Conservation (phyloP, 2,329 filamentous ascomycete genomes). For the Byssochlamys sp. region DNA sequence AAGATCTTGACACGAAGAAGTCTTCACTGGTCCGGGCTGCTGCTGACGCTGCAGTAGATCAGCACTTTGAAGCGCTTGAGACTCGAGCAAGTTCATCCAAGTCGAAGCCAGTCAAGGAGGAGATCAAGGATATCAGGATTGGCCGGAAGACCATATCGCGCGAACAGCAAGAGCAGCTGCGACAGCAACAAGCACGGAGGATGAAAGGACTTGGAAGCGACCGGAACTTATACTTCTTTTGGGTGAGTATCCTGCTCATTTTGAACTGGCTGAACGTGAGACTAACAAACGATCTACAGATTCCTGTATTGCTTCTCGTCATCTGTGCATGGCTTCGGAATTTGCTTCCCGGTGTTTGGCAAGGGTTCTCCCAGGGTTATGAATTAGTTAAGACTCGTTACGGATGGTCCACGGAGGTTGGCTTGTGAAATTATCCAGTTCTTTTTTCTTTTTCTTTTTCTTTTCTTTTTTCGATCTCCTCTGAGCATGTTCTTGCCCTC, state of each 20-base stretch:
- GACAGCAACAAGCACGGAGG: slow-evolving; percentile 37
- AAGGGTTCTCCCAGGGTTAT: slow-evolving; percentile 27
- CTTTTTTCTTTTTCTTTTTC: slow-evolving; percentile 7
- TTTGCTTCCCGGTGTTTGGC: slow-evolving; percentile 33
- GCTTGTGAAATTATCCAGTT: slow-evolving; percentile 18
- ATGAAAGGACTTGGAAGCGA: slow-evolving; percentile 43
- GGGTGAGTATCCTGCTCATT: slow-evolving; percentile 31
- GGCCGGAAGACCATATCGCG: slow-evolving; percentile 34
- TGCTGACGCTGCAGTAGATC: slow-evolving; percentile 35
- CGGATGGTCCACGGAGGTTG: slow-evolving; percentile 21
- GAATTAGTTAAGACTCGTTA: slow-evolving; percentile 29
- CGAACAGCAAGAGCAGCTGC: slow-evolving; percentile 39
- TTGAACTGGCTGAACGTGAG: slow-evolving; percentile 1
- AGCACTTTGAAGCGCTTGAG: slow-evolving; percentile 34
- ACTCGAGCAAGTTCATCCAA: slow-evolving; percentile 18
- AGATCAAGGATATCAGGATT: slow-evolving; percentile 34
- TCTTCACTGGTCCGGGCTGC: slow-evolving; percentile 34
- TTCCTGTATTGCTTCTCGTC: slow-evolving; percentile 39
- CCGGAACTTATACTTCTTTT: slow-evolving; percentile 45
- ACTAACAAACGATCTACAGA: slow-evolving; percentile 25
- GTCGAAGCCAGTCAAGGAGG: slow-evolving; percentile 11
- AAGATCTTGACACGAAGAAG: slow-evolving; percentile 35
- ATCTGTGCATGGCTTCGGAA: slow-evolving; percentile 38
- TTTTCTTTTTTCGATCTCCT: slow-evolving; percentile 5
- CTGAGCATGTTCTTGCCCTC: slow-evolving; percentile 6